Conservation (phyloP, 805 yeast genomes). For the Cyberlindnera japonica region DNA sequence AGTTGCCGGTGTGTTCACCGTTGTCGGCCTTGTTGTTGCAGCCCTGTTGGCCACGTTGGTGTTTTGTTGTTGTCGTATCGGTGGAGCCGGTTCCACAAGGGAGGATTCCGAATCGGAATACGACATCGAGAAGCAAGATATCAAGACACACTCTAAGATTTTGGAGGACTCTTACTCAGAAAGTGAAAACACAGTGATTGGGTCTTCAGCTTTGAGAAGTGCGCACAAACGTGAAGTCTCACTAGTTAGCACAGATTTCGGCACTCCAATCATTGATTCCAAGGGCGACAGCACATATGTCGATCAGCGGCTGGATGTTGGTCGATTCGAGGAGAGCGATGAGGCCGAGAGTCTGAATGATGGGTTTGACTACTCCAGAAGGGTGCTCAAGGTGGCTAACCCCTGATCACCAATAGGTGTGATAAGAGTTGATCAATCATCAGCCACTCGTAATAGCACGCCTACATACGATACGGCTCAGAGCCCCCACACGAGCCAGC, state of each 20-base stretch:
- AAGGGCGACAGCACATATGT: conserved; percentile 32
- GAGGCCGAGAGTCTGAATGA: conserved; percentile 45
- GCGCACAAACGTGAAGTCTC: conserved; percentile 8
- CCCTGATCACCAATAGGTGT: conserved; percentile 5
- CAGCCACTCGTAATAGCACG: too few species aligned
- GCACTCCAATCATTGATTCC: conserved; percentile 17
- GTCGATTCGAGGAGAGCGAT: conserved; percentile 40
- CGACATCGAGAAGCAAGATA: conserved; percentile 7
- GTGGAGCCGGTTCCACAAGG: conserved; percentile 1
- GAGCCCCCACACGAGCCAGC: too few species aligned
- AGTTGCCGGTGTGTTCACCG: conserved; percentile 79
- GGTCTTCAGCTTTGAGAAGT: conserved; percentile 1
- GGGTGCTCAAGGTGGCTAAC: conserved; percentile 53
- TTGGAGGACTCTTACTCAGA: conserved; percentile 3
- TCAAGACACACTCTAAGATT: conserved; percentile 4
- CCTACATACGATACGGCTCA: too few species aligned
- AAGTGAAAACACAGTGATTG: conserved; percentile 12
- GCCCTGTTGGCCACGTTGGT: conserved; percentile 41
- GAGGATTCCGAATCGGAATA: conserved; percentile 17
- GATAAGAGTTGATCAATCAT: too few species aligned
- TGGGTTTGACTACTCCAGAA: conserved; percentile 53
- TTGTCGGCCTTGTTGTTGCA: conserved; percentile 59
- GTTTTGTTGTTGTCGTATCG: conserved; percentile 36
- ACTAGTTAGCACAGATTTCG: conserved; percentile 12
- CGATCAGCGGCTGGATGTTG: conserved; percentile 61